Base-by-base conservation (phyloP, 2,329 filamentous ascomycete species). In the Hypoxylon sp. region DNA sequence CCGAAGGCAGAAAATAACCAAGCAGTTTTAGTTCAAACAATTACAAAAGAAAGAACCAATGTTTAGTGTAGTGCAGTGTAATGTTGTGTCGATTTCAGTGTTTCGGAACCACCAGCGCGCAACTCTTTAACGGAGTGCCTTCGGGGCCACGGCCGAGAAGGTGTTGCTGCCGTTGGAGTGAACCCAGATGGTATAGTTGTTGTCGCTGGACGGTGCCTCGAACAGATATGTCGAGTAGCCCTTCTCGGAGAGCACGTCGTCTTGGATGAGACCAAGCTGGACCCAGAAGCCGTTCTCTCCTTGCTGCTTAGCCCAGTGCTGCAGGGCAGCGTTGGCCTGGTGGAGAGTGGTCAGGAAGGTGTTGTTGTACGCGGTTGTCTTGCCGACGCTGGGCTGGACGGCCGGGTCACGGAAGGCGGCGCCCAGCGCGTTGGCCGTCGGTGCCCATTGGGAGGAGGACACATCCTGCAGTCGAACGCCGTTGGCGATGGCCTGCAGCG, bases 291-390 rank as follows among this genome's bases (percentile, higher is more conserved):
- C 30, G 23, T 7, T 35, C n/a, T 31, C 42, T n/a, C 19, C 23
- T 3, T 21, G 5, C 2, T 26, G 21, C 3, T 19, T 26, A 26
- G n/a, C n/a, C n/a, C 31, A 43, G 11, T 19, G 37, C 17, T 42
- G 46, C n/a, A 50, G 30, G 7, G 46, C 31, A 5, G 31, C 31
- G 13, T 50, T 41, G 19, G 38, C 38, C 13, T 43, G 37, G 5
- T 12, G 12, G 4, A 12, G 38, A 13, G 9, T 13, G 31, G 7
- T n/a, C n/a, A 25, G 41, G 7, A 31, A 23, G 5, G 20, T 23
- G 7, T 40, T 21, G 15, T 21, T 23, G 13, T 40, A n/a, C n/a
- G n/a, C n/a, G n/a, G n/a, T n/a, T n/a, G n/a, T n/a, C n/a, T n/a
- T n/a, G n/a, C n/a, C n/a, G n/a, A n/a, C n/a, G n/a, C n/a, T n/a